Evolutionary conservation across 2,329 filamentous ascomycete genomes (phyloP).

Genomic region (Fusarium keratoplasticum): DNA sequence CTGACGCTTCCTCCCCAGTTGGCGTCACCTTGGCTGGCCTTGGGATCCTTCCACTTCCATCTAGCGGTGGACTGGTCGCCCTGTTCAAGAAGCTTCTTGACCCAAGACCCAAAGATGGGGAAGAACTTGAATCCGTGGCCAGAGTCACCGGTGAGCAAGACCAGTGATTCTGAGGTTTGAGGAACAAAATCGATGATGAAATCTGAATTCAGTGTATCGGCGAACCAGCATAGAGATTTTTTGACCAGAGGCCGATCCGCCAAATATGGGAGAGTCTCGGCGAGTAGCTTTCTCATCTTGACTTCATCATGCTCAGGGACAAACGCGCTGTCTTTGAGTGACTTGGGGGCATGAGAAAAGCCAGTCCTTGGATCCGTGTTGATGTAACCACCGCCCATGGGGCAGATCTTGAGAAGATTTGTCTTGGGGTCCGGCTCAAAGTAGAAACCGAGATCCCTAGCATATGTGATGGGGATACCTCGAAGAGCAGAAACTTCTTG

Average conservation of each 20-base stretch:
- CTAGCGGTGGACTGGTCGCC: neutral
- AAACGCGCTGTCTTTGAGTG: slow-evolving; percentile 54
- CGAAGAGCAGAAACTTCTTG: slow-evolving; percentile 65
- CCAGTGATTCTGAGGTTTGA: slow-evolving; percentile 55
- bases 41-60: neutral
- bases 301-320: slow-evolving; percentile 65
- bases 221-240: slow-evolving; percentile 71
- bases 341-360: slow-evolving; percentile 53
- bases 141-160: slow-evolving; percentile 68
- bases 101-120: slow-evolving; percentile 67
- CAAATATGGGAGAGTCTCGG: slow-evolving; percentile 65
- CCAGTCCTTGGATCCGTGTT: slow-evolving; percentile 50
- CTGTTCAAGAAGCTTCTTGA: slow-evolving; percentile 56
- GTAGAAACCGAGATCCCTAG: slow-evolving; percentile 72
- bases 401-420: slow-evolving; percentile 69
- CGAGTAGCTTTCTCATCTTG: slow-evolving; percentile 55
- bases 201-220: slow-evolving; percentile 69
- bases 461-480: slow-evolving; percentile 70
- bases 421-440: slow-evolving; percentile 73
- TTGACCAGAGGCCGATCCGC: slow-evolving; percentile 65
- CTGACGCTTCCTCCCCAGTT: neutral
- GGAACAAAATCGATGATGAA: slow-evolving; percentile 71
- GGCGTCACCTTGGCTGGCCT: neutral
- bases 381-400: slow-evolving; percentile 68
- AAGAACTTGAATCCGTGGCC: slow-evolving; percentile 74